phyloP scores from a whole-genome alignment of 108 stramenopile species.

The Conticribra guillardii region DNA sequence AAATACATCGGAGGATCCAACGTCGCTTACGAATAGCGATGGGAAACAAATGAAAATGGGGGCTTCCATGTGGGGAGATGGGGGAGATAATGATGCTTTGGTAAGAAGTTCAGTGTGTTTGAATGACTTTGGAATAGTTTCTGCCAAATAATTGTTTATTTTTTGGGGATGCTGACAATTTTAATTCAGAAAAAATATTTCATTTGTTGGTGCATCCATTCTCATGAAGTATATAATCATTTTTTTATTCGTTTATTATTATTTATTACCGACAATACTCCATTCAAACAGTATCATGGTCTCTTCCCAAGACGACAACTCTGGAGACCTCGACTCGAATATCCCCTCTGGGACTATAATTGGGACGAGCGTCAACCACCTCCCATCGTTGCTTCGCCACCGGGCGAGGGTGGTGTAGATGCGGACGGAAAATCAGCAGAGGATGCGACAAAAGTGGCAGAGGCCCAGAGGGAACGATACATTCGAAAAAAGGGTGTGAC shows the following conservation, averaged over 20 bases:
- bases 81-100: neutral
- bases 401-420: neutral
- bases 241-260: neutral
- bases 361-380: constrained; percentile 74
- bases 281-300: constrained; percentile 58
- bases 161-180: no score
- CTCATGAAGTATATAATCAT: neutral
- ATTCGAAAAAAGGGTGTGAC: constrained; percentile 80
- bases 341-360: constrained; percentile 84
- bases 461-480: constrained; percentile 37
- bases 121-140: neutral
- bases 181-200: no score
- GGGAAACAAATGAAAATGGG: neutral
- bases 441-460: constrained; percentile 31
- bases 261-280: neutral
- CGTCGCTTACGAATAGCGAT: neutral
- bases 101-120: neutral
- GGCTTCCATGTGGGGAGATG: neutral
- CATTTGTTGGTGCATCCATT: no score
- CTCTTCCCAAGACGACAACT: constrained; percentile 83
- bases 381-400: constrained; percentile 12
- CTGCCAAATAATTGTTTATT: neutral
- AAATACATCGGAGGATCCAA: neutral
- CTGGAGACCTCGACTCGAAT: constrained; percentile 74
- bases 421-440: constrained; percentile 5